These are phyloP conservation scores for Melaleuca alternifolia DNA, from an alignment of 345 rosid species.

Conservation along the genomic window DNA sequence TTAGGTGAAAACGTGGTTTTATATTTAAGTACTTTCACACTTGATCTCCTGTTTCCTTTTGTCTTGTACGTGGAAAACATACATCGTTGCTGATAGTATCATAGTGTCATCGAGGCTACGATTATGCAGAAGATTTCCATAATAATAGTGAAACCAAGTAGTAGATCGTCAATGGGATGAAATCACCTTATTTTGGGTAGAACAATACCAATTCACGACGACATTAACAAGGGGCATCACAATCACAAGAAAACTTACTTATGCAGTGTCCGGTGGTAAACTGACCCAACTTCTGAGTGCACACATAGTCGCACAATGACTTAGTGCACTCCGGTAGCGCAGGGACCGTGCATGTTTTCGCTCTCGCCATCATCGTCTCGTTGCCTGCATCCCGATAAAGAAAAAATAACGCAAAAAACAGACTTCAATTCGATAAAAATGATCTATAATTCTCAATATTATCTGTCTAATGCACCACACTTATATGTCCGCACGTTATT, in stretches of 20 bases:
- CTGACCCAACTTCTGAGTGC: not conserved
- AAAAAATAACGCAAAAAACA: not conserved
- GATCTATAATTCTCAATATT: not conserved
- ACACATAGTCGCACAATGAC: not conserved
- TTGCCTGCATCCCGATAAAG: not conserved
- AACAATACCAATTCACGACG: not conserved
- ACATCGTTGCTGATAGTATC: no score
- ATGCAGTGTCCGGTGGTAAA: not conserved
- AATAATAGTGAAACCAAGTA: not conserved
- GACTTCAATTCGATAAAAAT: not conserved
- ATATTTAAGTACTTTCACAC: no score
- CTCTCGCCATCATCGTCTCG: not conserved
- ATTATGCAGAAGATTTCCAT: not conserved
- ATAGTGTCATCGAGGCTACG: not conserved
- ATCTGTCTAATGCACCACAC: not conserved
- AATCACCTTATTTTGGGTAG: not conserved
- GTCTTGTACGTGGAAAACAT: no score
- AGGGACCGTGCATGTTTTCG: not conserved
- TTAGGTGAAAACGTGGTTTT: no score
- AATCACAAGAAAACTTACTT: not conserved
- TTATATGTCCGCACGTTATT: not conserved
- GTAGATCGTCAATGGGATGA: not conserved
- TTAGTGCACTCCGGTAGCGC: not conserved
- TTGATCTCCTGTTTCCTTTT: no score
- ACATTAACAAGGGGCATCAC: not conserved